Percentiles rank a stretch among this genome's conserved stretches.
Conservation (phyloP, 331 rosid species). For the Acacia pycnantha region DNA sequence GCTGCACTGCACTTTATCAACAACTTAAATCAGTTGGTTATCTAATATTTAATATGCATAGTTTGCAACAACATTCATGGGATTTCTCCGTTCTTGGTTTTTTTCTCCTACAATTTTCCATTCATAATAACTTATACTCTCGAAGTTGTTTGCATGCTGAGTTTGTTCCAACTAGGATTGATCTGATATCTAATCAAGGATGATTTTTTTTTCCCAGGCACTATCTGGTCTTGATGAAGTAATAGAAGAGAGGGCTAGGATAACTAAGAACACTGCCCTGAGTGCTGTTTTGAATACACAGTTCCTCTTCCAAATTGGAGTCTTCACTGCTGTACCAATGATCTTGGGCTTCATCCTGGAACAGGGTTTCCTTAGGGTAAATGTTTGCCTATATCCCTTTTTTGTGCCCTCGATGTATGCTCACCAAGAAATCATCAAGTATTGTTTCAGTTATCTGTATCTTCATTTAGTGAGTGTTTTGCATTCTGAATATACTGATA, state of each 20-base stretch:
- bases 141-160: background rate
- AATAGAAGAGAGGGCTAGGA: constrained; percentile 51
- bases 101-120: background rate
- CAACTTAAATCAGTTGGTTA: background rate
- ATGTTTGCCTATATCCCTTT: background rate
- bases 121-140: background rate
- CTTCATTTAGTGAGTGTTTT: background rate
- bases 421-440: background rate
- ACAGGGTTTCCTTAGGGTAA: constrained; percentile 88
- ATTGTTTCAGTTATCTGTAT: background rate
- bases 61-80: background rate
- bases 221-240: constrained; percentile 89
- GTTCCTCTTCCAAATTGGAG: constrained; percentile 88
- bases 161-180: background rate
- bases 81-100: background rate
- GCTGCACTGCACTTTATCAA: background rate
- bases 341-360: constrained; percentile 79
- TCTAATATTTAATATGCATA: background rate
- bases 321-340: constrained; percentile 94
- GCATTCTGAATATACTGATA: background rate
- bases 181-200: background rate
- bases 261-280: constrained; percentile 66
- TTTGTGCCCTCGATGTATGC: background rate
- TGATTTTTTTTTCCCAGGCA: constrained; percentile 53
- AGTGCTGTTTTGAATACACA: constrained; percentile 77